A percentile compares a stretch with the other conserved stretches of the same genome.
Conservation (phyloP, 2,329 filamentous ascomycete species). For the Penicillium nordicum region DNA sequence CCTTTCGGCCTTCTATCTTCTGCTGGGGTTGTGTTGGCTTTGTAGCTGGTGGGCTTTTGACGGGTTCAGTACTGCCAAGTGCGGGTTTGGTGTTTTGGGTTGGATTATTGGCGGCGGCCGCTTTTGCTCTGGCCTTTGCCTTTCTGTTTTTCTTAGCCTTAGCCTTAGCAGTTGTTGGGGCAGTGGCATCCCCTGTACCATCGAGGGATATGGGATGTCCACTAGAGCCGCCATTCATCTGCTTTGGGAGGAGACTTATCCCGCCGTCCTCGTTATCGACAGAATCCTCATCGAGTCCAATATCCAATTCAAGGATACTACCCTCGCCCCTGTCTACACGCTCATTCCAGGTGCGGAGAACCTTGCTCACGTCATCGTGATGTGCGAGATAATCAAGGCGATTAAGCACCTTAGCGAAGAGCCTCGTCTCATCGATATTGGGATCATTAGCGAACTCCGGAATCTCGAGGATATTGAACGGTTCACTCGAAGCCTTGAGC, state of each 20-base stretch:
- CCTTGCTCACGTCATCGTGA: constrained; percentile 48
- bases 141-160: constrained; percentile 3
- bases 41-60: not conserved
- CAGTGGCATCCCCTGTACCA: not conserved
- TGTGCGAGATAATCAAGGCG: constrained; percentile 53
- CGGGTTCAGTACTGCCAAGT: not conserved
- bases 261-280: constrained; percentile 17
- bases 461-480: constrained; percentile 75
- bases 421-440: constrained; percentile 40
- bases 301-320: constrained; percentile 24
- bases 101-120: not conserved
- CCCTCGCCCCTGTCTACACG: constrained; percentile 3
- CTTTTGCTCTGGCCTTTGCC: not conserved
- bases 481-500: constrained; percentile 78
- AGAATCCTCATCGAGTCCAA: constrained; percentile 5
- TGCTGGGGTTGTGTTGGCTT: not conserved
- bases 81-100: too few species aligned
- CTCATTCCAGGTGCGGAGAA: constrained; percentile 37
- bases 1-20: not conserved
- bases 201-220: not conserved
- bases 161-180: not conserved
- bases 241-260: constrained; percentile 6
- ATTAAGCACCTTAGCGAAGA: constrained; percentile 50
- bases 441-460: constrained; percentile 65
- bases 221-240: not conserved